Evolutionary conservation across 495 filamentous ascomycete genomes (phyloP).

Genomic region (Alectoria sarmentosa): DNA sequence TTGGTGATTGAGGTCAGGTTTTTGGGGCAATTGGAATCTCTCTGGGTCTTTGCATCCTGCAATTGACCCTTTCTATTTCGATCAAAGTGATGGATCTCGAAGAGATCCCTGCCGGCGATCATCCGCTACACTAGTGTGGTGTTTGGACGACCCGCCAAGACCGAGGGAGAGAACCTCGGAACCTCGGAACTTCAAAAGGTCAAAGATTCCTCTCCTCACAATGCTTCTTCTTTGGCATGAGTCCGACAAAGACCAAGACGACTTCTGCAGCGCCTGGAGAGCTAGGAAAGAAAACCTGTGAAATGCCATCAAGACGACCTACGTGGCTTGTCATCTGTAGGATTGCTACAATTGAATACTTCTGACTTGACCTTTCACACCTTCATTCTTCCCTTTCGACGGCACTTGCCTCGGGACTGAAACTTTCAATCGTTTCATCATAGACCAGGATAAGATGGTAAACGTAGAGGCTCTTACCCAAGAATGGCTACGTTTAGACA

Average conservation of each 20-base stretch:
- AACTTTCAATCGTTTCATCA: neutral
- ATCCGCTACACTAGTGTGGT: neutral
- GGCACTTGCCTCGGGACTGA: too few species aligned
- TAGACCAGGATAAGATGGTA: neutral
- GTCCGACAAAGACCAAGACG: neutral
- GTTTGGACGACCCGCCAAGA: too few species aligned
- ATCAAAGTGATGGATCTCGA: too few species aligned
- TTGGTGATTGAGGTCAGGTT: too few species aligned
- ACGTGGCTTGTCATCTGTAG: neutral
- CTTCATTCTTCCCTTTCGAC: neutral
- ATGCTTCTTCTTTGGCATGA: neutral
- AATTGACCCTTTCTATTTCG: neutral
- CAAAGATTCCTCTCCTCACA: neutral
- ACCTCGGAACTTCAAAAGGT: neutral
- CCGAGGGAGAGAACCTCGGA: too few species aligned
- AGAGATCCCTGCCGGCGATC: slow-evolving; percentile 11
- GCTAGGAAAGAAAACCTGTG: neutral
- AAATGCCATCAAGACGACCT: neutral
- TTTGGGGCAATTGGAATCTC: too few species aligned
- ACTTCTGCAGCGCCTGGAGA: neutral
- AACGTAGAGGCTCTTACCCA: slow-evolving; percentile 22
- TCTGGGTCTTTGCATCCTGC: too few species aligned
- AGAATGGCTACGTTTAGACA: slow-evolving; percentile 60
- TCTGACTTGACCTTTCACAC: neutral
- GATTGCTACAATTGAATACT: neutral